These are phyloP conservation scores for Penicillium egyptiacum DNA, from an alignment of 495 filamentous ascomycete genomes.

Conservation along the genomic window DNA sequence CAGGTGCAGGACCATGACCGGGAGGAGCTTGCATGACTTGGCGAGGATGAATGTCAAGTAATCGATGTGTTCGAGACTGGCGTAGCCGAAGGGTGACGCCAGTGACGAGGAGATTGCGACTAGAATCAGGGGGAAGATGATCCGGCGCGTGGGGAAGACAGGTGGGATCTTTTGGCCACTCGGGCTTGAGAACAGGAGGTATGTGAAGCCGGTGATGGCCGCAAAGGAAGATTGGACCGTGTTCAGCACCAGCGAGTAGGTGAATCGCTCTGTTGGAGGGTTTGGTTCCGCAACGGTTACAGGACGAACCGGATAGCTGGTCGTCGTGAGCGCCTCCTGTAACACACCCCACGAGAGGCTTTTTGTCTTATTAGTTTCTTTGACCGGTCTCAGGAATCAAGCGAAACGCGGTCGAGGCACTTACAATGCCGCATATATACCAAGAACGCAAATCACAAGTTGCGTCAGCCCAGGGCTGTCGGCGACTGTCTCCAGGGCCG, in stretches of 20 bases:
- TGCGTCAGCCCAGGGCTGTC: slow-evolving; percentile 60
- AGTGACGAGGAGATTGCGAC: slow-evolving; percentile 86
- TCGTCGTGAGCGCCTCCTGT: slow-evolving; percentile 97
- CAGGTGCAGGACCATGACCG: slow-evolving; percentile 95
- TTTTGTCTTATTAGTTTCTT: slow-evolving; percentile 19
- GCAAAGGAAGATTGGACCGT: slow-evolving; percentile 94
- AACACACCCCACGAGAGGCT: slow-evolving; percentile 95
- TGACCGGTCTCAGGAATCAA: neutral
- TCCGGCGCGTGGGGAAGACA: slow-evolving; percentile 72
- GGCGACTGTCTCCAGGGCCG: slow-evolving; percentile 29
- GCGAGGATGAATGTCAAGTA: slow-evolving; percentile 99
- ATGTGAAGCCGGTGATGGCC: slow-evolving; percentile 73
- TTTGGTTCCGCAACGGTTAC: slow-evolving; percentile 52
- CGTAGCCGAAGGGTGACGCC: slow-evolving; percentile 93
- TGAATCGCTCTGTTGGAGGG: slow-evolving; percentile 66
- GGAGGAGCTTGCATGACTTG: slow-evolving; percentile 95
- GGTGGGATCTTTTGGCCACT: slow-evolving; percentile 52
- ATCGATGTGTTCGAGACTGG: slow-evolving; percentile 89
- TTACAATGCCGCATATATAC: slow-evolving; percentile 96
- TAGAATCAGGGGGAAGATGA: slow-evolving; percentile 76
- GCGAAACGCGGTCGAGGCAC: slow-evolving; percentile 26
- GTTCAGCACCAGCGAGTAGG: slow-evolving; percentile 90
- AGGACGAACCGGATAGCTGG: slow-evolving; percentile 59
- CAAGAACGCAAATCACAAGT: slow-evolving; percentile 81
- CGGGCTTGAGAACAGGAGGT: slow-evolving; percentile 70